These are phyloP conservation scores for Mrakia hoshinonis DNA, from an alignment of 768 basidiomycete genomes.

Conservation along the genomic window DNA sequence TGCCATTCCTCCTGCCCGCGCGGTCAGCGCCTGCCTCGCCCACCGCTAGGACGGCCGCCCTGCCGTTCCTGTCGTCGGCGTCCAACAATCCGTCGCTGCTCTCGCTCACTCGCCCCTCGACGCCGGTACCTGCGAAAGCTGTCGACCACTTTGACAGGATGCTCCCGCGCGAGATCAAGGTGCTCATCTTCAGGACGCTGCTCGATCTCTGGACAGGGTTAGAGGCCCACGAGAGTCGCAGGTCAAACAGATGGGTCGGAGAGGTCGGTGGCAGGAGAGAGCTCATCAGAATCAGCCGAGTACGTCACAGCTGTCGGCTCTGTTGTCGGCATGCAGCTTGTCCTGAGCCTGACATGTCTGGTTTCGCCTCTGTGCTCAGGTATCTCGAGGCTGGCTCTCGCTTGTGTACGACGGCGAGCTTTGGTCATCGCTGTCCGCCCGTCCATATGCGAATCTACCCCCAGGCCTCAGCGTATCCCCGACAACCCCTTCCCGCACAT, in stretches of 20 bases:
- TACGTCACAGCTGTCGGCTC: constrained; percentile 43
- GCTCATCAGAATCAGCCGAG: constrained; percentile 68
- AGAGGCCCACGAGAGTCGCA: constrained; percentile 45
- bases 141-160: constrained; percentile 33
- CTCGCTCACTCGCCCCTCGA: neutral
- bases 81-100: constrained; percentile 2
- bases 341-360: neutral
- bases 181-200: constrained; percentile 53
- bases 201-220: constrained; percentile 53
- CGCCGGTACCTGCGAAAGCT: neutral
- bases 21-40: neutral
- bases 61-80: neutral
- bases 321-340: no score
- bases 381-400: constrained; percentile 65
- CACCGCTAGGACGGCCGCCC: neutral
- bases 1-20: neutral
- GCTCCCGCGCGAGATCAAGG: constrained; percentile 62
- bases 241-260: constrained; percentile 60
- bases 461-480: neutral
- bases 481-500: neutral
- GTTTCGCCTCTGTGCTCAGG: constrained; percentile 44
- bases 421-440: constrained; percentile 63
- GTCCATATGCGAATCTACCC: constrained; percentile 52
- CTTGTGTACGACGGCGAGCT: constrained; percentile 78
- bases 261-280: constrained; percentile 64